Evolutionary conservation across 495 filamentous ascomycete species (phyloP), one percentile per base, ranked within the genome.

Genomic region (Hypoxylon lenormandii): DNA sequence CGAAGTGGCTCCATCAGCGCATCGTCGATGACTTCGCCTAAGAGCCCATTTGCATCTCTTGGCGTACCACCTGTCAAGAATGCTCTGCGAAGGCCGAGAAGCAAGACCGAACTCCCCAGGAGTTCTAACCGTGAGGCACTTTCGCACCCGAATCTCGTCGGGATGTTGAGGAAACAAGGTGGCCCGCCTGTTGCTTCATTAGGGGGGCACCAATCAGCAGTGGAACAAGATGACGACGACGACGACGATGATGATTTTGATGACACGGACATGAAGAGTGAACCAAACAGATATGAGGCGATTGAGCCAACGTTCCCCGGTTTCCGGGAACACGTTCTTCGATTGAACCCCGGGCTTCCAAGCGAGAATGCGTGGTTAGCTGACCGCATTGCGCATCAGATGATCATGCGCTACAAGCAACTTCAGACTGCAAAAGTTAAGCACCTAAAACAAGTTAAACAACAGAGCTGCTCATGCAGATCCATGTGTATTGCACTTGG

Each of bases 321-420:
- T 4, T 97, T 97, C 78, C 88, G 87, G 64, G 80, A 84, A 10
- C 92, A 97, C 76, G 85, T 96, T 16, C 80, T 86, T 63, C 82
- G 87, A 66, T 77, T 93, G 30, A 94, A 94, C 68, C 91, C 93
- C 11, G 42, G 64, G 2, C 77, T 86, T 53, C 74, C 69, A 19
- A 80, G 82, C 3, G 75, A 91, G n/a, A 82, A 86, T 49, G 83
- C 80, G 15, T 91, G 86, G 72, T 80, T 97, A 68, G 84, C 94
- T 15, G 90, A 94, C n/a, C 88, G 94, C 45, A 89, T 97, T 67
- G 91, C 90, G 0, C 81, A 90, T 59, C 92, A 96, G 72, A 92
- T 97, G 72, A 79, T 88, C 37, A 83, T 86, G 52, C 87, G 94
- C 38, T 96, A 93, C 76, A 93, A 92, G 78, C 87, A 86, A 42